Evolutionary conservation across 1,284 basidiomycete genomes (phyloP), one percentile per base, ranked within the genome.

Genomic region (Sanghuangporus baumii): DNA sequence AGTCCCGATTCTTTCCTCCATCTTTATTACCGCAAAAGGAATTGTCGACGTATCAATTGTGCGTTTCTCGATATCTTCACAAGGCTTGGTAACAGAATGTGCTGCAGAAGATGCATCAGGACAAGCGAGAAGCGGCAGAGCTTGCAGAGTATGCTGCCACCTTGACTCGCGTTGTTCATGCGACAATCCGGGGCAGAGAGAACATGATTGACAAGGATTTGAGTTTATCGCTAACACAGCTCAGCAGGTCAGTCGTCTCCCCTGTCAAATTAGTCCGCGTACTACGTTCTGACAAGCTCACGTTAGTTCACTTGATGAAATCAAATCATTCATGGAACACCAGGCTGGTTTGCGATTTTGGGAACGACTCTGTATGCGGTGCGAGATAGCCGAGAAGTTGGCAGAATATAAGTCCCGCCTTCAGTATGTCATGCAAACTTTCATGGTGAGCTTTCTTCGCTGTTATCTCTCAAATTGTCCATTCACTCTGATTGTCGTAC

Each of bases 201-300:
- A 54, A 56, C 18, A 55, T 50, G 34, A 56, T 61, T 36, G 38
- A 55, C 51, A 56, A 61, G 51, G 60, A 55, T 18, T 20, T 61
- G 43, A 55, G 52, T 23, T 31, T 48, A 26, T 50, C 60, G 23
- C 18, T 61, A 8, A 54, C 36, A 11, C 52, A 61, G n/a, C 51
- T 61, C 36, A 37, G 51, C 26, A 37, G 23, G 60, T 61, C 2
- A 26, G 60, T 14, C 26, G 51, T 12, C 34, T 43, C 40, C 18
- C 5, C 4, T 16, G 43, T 18, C 20, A 8, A 11, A 40, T 14
- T 40, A 40, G 5, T 40, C 8, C 5, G 26, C 58, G 23, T 23
- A 6, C 18, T n/a, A 16, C 31, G 23, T 12, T 23, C 37, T 46
- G n/a, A 37, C 37, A 50, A 52, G 14, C 11, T 20, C 20, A n/a